Conservation (phyloP, 1,284 basidiomycete genomes). For the Cryptococcus sp. region DNA sequence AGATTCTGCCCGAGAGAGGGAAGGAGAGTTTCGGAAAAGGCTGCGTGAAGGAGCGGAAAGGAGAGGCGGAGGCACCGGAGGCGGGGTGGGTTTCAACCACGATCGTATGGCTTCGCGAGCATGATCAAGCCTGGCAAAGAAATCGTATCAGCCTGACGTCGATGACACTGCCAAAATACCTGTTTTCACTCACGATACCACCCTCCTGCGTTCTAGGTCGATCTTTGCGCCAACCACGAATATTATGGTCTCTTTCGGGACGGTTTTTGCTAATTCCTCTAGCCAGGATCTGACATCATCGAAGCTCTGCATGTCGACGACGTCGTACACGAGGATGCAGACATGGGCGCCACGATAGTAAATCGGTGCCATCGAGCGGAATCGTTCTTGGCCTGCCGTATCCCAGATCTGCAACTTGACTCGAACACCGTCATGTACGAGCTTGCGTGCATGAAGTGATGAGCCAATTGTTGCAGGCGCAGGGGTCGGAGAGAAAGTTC, state of each 20-base stretch:
- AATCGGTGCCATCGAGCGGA: slow-evolving; percentile 82
- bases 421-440: slow-evolving; percentile 80
- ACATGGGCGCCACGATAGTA: slow-evolving; percentile 60
- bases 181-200: slow-evolving; percentile 38
- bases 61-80: slow-evolving; percentile 19
- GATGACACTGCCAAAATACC: neutral
- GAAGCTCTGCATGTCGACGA: slow-evolving; percentile 73
- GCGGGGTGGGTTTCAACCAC: slow-evolving; percentile 38
- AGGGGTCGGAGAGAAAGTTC: slow-evolving; percentile 76
- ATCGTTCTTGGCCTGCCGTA: slow-evolving; percentile 96
- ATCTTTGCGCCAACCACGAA: slow-evolving; percentile 52
- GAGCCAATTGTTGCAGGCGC: slow-evolving; percentile 92
- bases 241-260: slow-evolving; percentile 50
- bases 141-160: neutral
- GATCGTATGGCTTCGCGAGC: slow-evolving; percentile 35
- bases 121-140: slow-evolving; percentile 31
- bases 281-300: slow-evolving; percentile 91
- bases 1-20: slow-evolving; percentile 13
- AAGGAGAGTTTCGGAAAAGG: slow-evolving; percentile 38
- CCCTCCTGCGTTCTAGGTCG: slow-evolving; percentile 38
- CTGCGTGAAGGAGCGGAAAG: slow-evolving; percentile 27
- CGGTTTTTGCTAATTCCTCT: slow-evolving; percentile 60
- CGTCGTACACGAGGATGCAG: slow-evolving; percentile 58
- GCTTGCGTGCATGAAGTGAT: slow-evolving; percentile 93
- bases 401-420: slow-evolving; percentile 84